These are phyloP conservation scores for Micractinium conductrix DNA, from an alignment of 139 green algal species.

Conservation along the genomic window DNA sequence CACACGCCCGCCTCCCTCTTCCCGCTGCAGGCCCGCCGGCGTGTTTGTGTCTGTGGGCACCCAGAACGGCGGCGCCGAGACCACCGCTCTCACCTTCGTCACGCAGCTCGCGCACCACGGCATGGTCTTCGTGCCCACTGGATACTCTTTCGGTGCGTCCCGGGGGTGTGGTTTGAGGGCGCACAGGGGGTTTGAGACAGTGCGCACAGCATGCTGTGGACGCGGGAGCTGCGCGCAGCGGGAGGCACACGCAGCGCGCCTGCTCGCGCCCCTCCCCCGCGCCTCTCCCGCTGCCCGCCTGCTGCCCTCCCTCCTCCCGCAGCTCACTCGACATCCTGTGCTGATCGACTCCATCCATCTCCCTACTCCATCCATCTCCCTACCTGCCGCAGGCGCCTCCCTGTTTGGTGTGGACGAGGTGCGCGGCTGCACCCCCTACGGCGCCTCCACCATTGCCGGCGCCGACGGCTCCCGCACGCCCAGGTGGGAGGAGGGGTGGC, in stretches of 20 bases:
- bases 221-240: too few species aligned
- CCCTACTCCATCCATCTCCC: background rate
- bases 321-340: too few species aligned
- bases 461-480: conserved; percentile 71
- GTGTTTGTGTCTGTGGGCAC: conserved; percentile 57
- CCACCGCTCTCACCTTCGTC: conserved; percentile 52
- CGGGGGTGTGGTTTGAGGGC: background rate
- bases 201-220: too few species aligned
- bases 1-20: too few species aligned
- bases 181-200: too few species aligned
- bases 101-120: conserved; percentile 65
- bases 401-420: conserved; percentile 42
- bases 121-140: conserved; percentile 39
- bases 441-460: conserved; percentile 74
- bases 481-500: too few species aligned
- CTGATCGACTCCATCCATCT: background rate
- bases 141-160: conserved; percentile 45
- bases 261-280: too few species aligned
- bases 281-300: too few species aligned
- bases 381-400: background rate
- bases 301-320: too few species aligned
- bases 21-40: conserved; percentile 22
- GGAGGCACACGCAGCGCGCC: too few species aligned
- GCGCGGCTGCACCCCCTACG: conserved; percentile 75
- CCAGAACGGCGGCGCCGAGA: conserved; percentile 61